These are phyloP conservation scores for Fusarium xylarioides DNA, from an alignment of 2,329 filamentous ascomycete species.

Conservation along the genomic window DNA sequence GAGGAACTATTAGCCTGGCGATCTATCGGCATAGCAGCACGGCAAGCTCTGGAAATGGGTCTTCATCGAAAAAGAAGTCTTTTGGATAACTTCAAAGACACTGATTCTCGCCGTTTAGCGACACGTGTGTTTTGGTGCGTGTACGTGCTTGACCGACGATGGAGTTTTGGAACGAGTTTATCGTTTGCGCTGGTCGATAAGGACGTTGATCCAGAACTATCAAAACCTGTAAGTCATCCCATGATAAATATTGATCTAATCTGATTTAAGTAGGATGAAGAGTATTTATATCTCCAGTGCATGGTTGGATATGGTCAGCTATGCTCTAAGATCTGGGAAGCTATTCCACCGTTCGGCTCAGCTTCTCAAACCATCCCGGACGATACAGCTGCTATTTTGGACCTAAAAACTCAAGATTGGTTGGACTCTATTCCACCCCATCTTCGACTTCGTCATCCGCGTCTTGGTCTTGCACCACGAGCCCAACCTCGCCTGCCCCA, in stretches of 20 bases:
- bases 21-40: conserved; percentile 56
- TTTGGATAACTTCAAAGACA: conserved; percentile 49
- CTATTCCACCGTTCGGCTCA: conserved; percentile 51
- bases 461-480: conserved; percentile 46
- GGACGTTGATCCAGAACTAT: conserved; percentile 59
- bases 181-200: conserved; percentile 59
- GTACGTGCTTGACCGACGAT: conserved; percentile 61
- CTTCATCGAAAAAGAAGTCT: conserved; percentile 58
- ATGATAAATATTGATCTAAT: accelerated
- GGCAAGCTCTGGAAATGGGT: conserved; percentile 58
- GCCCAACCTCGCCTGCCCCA: conserved; percentile 50
- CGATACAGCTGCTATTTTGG: conserved; percentile 52
- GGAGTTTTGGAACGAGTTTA: conserved; percentile 61
- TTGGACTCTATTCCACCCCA: conserved; percentile 55
- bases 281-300: conserved; percentile 54
- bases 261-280: conserved; percentile 36
- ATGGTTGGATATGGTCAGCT: conserved; percentile 59
- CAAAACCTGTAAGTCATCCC: conserved; percentile 49
- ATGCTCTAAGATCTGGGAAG: conserved; percentile 57
- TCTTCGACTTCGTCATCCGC: conserved; percentile 49
- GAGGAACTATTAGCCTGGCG: conserved; percentile 61
- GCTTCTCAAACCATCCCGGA: conserved; percentile 47
- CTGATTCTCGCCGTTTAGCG: conserved; percentile 44
- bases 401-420: conserved; percentile 56
- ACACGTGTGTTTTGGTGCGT: conserved; percentile 60